Base-by-base conservation (phyloP, 495 filamentous ascomycete species). In the Tricharina praecox region DNA sequence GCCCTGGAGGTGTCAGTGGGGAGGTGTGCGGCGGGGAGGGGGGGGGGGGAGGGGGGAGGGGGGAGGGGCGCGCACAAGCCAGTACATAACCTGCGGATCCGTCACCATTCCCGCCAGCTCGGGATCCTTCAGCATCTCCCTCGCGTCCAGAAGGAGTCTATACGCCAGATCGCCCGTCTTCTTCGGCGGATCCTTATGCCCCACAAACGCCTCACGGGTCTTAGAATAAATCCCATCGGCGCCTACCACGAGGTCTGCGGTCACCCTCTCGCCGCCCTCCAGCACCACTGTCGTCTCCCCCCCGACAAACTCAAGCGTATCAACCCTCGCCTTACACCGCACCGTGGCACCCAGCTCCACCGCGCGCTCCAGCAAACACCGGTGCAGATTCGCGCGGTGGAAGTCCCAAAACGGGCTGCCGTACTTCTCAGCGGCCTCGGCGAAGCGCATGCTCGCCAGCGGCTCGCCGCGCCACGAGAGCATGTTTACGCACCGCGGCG, bases 91-190 rank as follows among this genome's bases (percentile, higher is more conserved):
- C 38, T 74, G 69, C 0, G 76, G 73, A 35, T 75, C 59, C 11
- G 63, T 51, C 2, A 77, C 66, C 51, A 70, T 62, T 28, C 64
- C 36, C 55, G 61, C 48, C 59, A 78, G 39, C 41, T 68, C 62
- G n/a, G 66, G 61, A 64, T 71, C 66, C 20, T 70, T 65, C n/a
- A 64, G 50, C 54, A 75, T 68, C 48, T 76, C 69, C 36, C 70
- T 66, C 24, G 71, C 68, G 2, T 63, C 66, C 19, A 83, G 53
- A 23, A 83, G 58, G 4, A 83, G 51, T 16, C 79, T 64, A 54
- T 81, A 82, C 4, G 78, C 79, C 16, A 83, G 63, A 60, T 82
- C 79, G 0, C 79, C 79, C 1, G 77, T 82, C 19, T 71, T 70
- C 0, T 66, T 52, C 4, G 75, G 73, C 45, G 45, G 60, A 50